Base-by-base conservation (phyloP, 1,139 yeast species). In the Meyerozyma elateridarum region DNA sequence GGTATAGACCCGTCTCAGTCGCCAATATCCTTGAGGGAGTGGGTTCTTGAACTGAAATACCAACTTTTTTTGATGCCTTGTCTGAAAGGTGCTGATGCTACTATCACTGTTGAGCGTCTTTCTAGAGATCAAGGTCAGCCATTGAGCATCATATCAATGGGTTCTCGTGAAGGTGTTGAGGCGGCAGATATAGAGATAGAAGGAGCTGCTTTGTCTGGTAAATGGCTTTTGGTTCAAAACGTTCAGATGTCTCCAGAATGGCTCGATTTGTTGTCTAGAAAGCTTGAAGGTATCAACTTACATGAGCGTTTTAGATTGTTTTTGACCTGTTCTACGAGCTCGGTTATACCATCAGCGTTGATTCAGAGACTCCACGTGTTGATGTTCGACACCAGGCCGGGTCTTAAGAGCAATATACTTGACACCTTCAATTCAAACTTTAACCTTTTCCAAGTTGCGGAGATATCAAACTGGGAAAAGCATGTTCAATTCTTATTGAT, bases 201-300 rank as follows among this genome's bases (percentile, higher is more conserved):
- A 2, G 51, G 48, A 8, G 74, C 76, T 0, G 49, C 69, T 1
- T 56, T 52, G 16, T 53, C 52, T 4, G 85, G 84, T 1, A 46
- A 55, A 2, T 87, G 95, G 95, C 53, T 88, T 1, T 46, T 87
- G 22, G 55, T 88, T 28, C 95, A 88, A 50, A 88, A 88, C 46
- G 66, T 84, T 9, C 95, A 88, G 42, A 70, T 82, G 66, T 74
- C 94, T 0, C 62, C 73, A 1, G 54, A 53, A 5, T 83, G 95
- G 88, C 55, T 84, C 22, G 72, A 66, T 13, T 51, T 60, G 9
- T 52, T 84, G 15, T 80, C 74, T 29, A 70, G 69, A 42, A 51
- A 56, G 16, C 45, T 80, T 21, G 60, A 59, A 13, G 43, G 52
- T 0, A 26, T 62, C 2, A 30, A 31, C 0, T 17, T 39, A 8